Base-by-base conservation (phyloP, 768 basidiomycete species). In the Lentinus brumalis region DNA sequence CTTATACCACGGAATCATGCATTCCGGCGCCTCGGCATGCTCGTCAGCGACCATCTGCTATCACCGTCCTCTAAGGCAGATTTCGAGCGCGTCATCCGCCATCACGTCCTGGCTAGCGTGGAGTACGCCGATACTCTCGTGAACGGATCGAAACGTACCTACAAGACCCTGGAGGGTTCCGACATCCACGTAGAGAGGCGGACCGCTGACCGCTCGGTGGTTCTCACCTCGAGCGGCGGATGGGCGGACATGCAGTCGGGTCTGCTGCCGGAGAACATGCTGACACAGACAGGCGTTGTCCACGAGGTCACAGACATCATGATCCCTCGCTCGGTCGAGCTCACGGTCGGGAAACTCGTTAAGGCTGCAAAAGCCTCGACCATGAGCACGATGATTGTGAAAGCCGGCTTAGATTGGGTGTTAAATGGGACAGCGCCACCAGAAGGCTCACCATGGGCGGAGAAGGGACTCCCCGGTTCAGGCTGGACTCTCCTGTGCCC, bases 401-500 rank as follows among this genome's bases (percentile, higher is more conserved):
- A 89, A 67, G 94, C 92, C 1, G 94, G 94, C 10, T 84, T 97
- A 60, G 90, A 89, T 40, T 98, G 96, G 95, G 76, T 97, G 40
- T 76, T 98, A 57, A 88, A 98, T 65, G 96, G 96, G 5, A 91
- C 87, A 6, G 76, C 82, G 0, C 91, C 91, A 7, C 90, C 91
- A 5, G 84, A 86, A 66, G 88, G 79, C 56, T 88, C 88, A 10
- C 77, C 75, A 11, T 92, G 87, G 87, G 82, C 81, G 5, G 79
- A 86, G 15, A 69, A 73, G 57, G 79, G 75, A 47, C 67, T 82
- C n/a, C 69, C 71, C 18, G 80, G 78, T 29, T 75, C 73, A 9
- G 87, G 88, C 4, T 98, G 96, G 88, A 96, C 94, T 1, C 74
- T 99, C 4, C 80, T 99, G 21, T 95, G 92, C 66, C 97, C 97